These are phyloP conservation scores for Rubia occidens DNA, from an alignment of 305 asterid genomes.

Conservation along the genomic window DNA sequence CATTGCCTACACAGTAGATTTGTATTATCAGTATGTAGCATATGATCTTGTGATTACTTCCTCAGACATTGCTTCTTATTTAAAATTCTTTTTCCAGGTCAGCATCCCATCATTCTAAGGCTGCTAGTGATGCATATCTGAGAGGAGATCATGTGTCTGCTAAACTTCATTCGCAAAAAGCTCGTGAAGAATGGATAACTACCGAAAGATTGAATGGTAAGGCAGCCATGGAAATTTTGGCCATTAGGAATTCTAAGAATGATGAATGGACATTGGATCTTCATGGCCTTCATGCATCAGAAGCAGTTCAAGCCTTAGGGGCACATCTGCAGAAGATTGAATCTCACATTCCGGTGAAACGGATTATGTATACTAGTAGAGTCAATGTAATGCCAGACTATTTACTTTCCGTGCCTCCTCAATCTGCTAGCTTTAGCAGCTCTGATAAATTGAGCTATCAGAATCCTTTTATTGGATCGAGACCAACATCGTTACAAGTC, in stretches of 20 bases:
- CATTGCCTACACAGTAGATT: not conserved
- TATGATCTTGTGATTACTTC: not conserved
- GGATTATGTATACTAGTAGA: conserved; percentile 16
- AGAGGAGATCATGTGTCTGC: conserved; percentile 74
- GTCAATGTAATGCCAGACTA: conserved; percentile 24
- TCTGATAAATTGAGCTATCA: conserved; percentile 28
- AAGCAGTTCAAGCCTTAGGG: conserved; percentile 72
- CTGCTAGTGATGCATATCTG: conserved; percentile 55
- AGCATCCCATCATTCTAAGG: conserved; percentile 63
- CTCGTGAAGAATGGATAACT: conserved; percentile 63
- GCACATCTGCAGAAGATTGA: conserved; percentile 58
- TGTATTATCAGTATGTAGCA: not conserved
- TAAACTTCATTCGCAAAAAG: conserved; percentile 45
- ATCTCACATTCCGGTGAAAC: conserved; percentile 29
- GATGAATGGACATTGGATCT: conserved; percentile 76
- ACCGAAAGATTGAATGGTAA: conserved; percentile 59
- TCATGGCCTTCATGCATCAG: conserved; percentile 87
- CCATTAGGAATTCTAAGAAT: conserved; percentile 45
- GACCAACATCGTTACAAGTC: conserved; percentile 47
- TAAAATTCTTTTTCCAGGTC: conserved; percentile 41
- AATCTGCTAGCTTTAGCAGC: conserved; percentile 20
- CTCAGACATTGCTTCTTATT: not conserved
- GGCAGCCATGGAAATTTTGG: conserved; percentile 73
- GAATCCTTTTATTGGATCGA: conserved; percentile 29
- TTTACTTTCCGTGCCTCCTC: conserved; percentile 23